Base-by-base conservation (phyloP, 2,329 filamentous ascomycete genomes). In the Podosphaera fusca region DNA sequence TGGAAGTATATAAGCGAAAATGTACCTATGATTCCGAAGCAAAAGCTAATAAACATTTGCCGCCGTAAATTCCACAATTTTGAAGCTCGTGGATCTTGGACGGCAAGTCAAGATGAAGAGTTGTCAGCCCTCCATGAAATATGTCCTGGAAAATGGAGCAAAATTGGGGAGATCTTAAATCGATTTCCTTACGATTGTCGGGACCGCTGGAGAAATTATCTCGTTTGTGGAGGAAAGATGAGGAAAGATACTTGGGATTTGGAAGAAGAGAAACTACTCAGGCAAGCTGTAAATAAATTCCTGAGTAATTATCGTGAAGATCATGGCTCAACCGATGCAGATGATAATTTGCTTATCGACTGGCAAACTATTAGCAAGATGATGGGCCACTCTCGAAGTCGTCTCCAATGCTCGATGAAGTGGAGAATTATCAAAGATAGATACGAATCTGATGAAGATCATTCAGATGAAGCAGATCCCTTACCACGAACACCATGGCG, bases 171-270 rank as follows among this genome's bases (percentile, higher is more conserved):
- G n/a, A 61, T 77, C 30, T 75, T 85, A 60, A 80, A 80, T 60
- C 79, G 85, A 4, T 75, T 80, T 45, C 73, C 77, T 0, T 76
- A 80, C 59, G 82, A 87, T 64, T 74, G 81, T 56, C 76, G 82
- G 55, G 83, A 87, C 65, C 79, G 84, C 2, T 85, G 81, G 72
- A 74, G 80, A 45, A 84, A 86, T 63, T 80, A 83, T 63, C 69
- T 84, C 30, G 70, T 81, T 51, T 81, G 78, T 56, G 76, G 76
- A 29, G 71, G 75, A 4, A 73, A 72, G 0, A 70, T 61, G 54
- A 73, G 72, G 36, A 75, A 71, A 47, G 75, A 76, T 38, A 67
- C 69, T 1, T 88, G 85, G 84, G 72, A 71, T 1, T 68, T 75
- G 21, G 71, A 74, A 0, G 84, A 88, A 63, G 80, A 84, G 63